Conservation (phyloP, 257 asterid genomes). For the Jasminum sambac region DNA sequence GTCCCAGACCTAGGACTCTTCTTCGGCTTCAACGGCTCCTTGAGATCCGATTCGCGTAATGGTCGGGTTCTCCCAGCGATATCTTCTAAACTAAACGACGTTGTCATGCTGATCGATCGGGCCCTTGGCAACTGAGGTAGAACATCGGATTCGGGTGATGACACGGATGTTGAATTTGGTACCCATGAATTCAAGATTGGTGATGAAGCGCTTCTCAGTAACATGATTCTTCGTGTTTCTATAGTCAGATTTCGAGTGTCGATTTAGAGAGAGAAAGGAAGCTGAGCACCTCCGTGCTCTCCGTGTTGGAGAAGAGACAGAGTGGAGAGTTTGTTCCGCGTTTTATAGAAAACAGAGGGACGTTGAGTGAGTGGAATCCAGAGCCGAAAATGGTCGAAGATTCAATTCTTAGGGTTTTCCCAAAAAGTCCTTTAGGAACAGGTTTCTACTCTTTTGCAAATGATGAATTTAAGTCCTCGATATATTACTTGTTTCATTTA, state of each 20-base stretch:
- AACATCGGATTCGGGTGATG: conserved; percentile 53
- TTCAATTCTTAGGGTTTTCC: too few relatives aligned
- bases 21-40: conserved; percentile 40
- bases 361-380: conserved; percentile 11
- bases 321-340: background rate
- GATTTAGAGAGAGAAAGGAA: background rate
- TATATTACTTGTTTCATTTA: too few relatives aligned
- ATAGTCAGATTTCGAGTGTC: background rate
- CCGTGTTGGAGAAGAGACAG: conserved; percentile 17
- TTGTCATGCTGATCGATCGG: conserved; percentile 42
- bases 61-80: conserved; percentile 27
- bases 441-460: too few relatives aligned
- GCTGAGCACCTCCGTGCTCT: conserved; percentile 4
- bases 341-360: conserved; percentile 11
- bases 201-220: conserved; percentile 61
- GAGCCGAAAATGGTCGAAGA: conserved; percentile 4
- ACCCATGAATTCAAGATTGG: conserved; percentile 63
- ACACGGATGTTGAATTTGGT: conserved; percentile 34
- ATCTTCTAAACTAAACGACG: conserved; percentile 35
- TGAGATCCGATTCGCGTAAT: conserved; percentile 38
- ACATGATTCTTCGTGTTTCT: conserved; percentile 24
- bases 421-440: too few relatives aligned
- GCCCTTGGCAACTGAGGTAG: conserved; percentile 45
- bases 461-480: too few relatives aligned
- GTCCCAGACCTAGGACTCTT: conserved; percentile 29